Evolutionary conservation across 108 stramenopile genomes (phyloP), one percentile per base, ranked within the genome.

Genomic region (Discostella stelligeroides): DNA sequence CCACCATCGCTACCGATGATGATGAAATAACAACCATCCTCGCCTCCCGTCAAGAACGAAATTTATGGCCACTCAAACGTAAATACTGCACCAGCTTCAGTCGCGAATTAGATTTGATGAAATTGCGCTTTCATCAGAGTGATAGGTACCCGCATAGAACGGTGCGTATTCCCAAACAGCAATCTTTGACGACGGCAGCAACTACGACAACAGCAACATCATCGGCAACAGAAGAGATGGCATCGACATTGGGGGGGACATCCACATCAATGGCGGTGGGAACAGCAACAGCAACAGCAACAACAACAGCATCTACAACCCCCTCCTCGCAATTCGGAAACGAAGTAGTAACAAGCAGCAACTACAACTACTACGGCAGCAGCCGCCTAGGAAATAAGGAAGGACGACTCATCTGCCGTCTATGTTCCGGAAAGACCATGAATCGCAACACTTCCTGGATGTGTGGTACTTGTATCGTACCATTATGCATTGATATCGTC

Each of bases 361-460:
- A n/a, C n/a, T n/a, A 56, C 28, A 56, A 56, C 13, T 30, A 56
- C 30, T 25, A 56, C 37, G 63, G 48, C 25, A 42, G 45, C 0
- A 53, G 53, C 40, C 50, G 65, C 46, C 23, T 39, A 21, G 65
- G 65, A 25, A 76, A 76, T 37, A 76, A 57, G 62, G 75, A 76
- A 45, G 75, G 75, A 0, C 41, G 75, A 8, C 46, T 76, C 27
- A 76, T 76, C 20, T 76, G 75, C 46, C 66, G 66, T 45, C 40
- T 76, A 1, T 76, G 75, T 27, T 60, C 57, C 28, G 75, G 75
- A 14, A 60, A 60, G 17, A 63, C 67, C 14, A 62, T 59, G 40
- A 76, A 76, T 37, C 66, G 75, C 20, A 76, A 76, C 54, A 76
- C 75, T 30, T 68, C 66, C 13, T 76, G 75, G 75, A 76, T 76